Base-by-base conservation (phyloP, 202 grass and related monocot genomes). In the Sporobolus alterniflorus region DNA sequence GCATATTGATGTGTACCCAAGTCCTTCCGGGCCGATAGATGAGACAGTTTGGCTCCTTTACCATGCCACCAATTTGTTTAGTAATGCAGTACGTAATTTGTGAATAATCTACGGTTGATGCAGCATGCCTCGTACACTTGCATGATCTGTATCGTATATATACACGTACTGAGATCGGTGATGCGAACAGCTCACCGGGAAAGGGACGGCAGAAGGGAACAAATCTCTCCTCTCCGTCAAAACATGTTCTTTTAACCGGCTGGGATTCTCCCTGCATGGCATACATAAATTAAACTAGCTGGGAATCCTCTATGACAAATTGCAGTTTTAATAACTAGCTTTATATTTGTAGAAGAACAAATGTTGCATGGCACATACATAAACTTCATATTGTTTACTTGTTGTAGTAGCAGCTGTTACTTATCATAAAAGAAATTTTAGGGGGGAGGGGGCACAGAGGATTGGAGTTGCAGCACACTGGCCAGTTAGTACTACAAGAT, bases 171-270 rank as follows among this genome's bases (percentile, higher is more conserved):
- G 25, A 3, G 56, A 73, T 64, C 31, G 62, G 44, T n/a, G 79
- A 72, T 51, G 69, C 68, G 15, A 47, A 77, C 74, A 74, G 76
- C 84, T 54, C 76, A 67, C 31, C 28, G 1, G 42, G 76, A 80
- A 33, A 80, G 60, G 21, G 84, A 74, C 48, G 51, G 18, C 75
- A 18, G 59, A 34, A 79, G 57, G 75, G 44, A 68, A 74, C 48
- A 74, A 31, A n/a, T n/a, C n/a, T n/a, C n/a, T 74, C 29, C 16
- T 21, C 39, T 56, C 60, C 49, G 10, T 73, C 34, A 41, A 56
- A 56, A 36, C 48, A 12, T 39, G n/a, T 30, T 1, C n/a, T 11
- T 1, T 78, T 70, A 36, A 69, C 50, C 50, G 33, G 39, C 64
- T 41, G 69, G 6, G 31, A n/a, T 70, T 57, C 77, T 43, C 33